Conservation (phyloP, 768 basidiomycete species). For the Agaricus bisporus region DNA sequence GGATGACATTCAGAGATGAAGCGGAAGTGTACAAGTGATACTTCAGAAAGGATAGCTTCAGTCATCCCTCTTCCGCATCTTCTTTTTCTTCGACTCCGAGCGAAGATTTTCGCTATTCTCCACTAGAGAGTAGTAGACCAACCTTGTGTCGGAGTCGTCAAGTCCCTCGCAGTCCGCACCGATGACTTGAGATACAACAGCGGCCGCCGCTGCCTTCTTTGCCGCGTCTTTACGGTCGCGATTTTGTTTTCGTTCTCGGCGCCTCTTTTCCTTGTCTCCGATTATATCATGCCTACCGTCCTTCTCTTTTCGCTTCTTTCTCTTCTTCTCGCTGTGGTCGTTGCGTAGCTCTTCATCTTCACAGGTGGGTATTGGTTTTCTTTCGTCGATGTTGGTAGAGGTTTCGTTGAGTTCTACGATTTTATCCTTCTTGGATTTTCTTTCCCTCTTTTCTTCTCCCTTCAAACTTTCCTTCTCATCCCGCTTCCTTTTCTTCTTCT, state of each 20-base stretch:
- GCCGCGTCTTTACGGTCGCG: slow-evolving; percentile 3
- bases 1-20: too few relatives aligned
- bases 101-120: too few relatives aligned
- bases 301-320: background rate
- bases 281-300: background rate
- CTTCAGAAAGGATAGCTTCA: background rate
- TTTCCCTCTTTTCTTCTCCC: slow-evolving; percentile 1
- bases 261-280: slow-evolving; percentile 11
- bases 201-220: background rate
- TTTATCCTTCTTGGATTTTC: background rate
- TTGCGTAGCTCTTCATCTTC: background rate
- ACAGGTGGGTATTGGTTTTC: too few relatives aligned
- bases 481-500: slow-evolving; percentile 12
- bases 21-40: too few relatives aligned
- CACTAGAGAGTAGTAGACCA: too few relatives aligned
- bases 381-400: too few relatives aligned
- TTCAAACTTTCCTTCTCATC: background rate
- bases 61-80: slow-evolving; percentile 11
- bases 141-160: too few relatives aligned
- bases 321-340: background rate
- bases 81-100: slow-evolving; percentile 13
- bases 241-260: slow-evolving; percentile 10
- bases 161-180: too few relatives aligned
- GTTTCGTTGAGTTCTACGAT: background rate
- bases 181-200: background rate